These are phyloP conservation scores for Fusarium sp. DNA, from an alignment of 2,329 filamentous ascomycete genomes.

Conservation along the genomic window DNA sequence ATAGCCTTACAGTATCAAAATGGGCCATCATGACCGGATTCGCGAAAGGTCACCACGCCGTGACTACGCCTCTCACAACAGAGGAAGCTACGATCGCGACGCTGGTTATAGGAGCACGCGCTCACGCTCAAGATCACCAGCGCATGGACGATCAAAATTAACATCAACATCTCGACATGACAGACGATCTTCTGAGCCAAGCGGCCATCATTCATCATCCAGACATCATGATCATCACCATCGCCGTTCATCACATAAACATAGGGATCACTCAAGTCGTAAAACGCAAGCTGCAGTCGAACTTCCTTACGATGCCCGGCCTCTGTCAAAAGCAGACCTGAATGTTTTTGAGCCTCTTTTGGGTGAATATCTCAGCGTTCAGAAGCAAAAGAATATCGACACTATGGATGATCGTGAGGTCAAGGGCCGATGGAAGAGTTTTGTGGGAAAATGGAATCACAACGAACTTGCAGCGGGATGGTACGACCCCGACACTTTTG, in stretches of 20 bases:
- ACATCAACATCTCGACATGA: constrained; percentile 30
- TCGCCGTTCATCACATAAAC: constrained; percentile 43
- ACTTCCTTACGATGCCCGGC: constrained; percentile 74
- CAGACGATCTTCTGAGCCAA: constrained; percentile 25
- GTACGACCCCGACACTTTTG: constrained; percentile 85
- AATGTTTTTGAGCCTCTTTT: constrained; percentile 76
- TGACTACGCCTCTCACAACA: constrained; percentile 33
- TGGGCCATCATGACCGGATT: constrained; percentile 30
- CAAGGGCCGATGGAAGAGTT: constrained; percentile 92
- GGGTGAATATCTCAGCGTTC: constrained; percentile 85
- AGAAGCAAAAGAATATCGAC: constrained; percentile 79
- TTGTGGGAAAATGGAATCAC: constrained; percentile 90
- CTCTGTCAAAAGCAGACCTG: constrained; percentile 77
- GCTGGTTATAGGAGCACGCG: constrained; percentile 25
- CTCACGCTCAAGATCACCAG: constrained; percentile 42
- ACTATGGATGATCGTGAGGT: constrained; percentile 79
- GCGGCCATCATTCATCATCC: constrained; percentile 27
- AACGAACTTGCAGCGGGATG: constrained; percentile 88
- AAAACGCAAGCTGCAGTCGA: constrained; percentile 15
- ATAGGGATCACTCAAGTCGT: constrained; percentile 32
- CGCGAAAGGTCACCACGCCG: constrained; percentile 40
- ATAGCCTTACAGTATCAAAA: neutral
- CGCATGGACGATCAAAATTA: constrained; percentile 30
- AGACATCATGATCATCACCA: constrained; percentile 20
- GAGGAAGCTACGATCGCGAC: constrained; percentile 33